These are phyloP conservation scores for Syzygium syzygioides DNA, from an alignment of 441 rosid species.

Conservation along the genomic window DNA sequence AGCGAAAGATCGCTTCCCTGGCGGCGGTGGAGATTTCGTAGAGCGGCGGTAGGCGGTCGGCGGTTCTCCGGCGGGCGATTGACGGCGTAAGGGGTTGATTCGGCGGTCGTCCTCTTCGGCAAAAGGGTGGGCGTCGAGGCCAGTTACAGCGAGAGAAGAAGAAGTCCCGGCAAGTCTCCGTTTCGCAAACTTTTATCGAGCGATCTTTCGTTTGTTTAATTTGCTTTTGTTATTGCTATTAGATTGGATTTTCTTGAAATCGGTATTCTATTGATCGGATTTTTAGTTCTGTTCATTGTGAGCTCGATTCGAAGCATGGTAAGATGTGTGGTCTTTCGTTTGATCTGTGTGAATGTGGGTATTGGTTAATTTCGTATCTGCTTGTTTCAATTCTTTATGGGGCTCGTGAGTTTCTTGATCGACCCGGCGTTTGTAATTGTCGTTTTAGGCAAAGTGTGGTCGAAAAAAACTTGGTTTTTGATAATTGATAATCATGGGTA, in stretches of 20 bases:
- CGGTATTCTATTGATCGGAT: neutral
- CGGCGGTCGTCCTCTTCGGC: neutral
- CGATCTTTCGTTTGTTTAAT: neutral
- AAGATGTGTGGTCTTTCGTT: neutral
- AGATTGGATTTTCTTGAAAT: neutral
- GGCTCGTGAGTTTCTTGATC: neutral
- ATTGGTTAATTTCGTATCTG: neutral
- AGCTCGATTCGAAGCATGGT: neutral
- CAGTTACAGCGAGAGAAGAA: neutral
- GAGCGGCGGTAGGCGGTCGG: neutral
- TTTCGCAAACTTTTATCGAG: neutral
- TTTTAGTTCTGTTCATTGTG: neutral
- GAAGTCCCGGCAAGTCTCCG: neutral
- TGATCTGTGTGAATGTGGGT: neutral
- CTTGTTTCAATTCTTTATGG: neutral
- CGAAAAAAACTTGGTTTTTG: neutral
- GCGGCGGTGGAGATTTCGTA: neutral
- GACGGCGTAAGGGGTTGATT: neutral
- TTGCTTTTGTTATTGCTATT: neutral
- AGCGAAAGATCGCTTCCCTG: neutral
- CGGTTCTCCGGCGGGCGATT: fast-evolving
- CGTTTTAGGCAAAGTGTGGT: fast-evolving
- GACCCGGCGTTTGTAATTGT: neutral
- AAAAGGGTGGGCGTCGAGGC: neutral
- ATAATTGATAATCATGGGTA: neutral